A percentile compares a stretch with the other conserved stretches of the same genome.
Conservation (phyloP, 108 stramenopile species). For the Seminavis robusta region DNA sequence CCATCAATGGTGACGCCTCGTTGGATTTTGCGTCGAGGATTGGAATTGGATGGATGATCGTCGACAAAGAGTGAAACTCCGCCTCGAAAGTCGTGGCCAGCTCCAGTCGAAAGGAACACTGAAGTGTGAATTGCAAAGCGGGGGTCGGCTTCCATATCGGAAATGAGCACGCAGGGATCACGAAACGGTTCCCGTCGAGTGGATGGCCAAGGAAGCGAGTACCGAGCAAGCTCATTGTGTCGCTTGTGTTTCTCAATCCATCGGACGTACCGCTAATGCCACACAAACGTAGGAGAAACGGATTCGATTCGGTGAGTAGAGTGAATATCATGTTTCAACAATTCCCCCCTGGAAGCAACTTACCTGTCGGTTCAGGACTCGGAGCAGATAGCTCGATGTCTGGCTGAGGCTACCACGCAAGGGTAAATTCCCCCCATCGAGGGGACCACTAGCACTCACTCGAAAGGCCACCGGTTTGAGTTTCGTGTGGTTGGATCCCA, state of each 20-base stretch:
- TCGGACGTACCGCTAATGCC: too few species aligned
- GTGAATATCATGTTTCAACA: too few species aligned
- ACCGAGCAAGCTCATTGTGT: slow-evolving; percentile 26
- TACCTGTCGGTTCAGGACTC: slow-evolving; percentile 22
- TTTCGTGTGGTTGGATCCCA: slow-evolving; percentile 1
- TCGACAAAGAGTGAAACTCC: slow-evolving; percentile 39
- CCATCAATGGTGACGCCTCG: slow-evolving; percentile 39
- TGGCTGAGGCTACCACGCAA: neutral
- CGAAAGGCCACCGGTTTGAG: slow-evolving; percentile 47
- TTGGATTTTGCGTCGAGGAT: slow-evolving; percentile 20
- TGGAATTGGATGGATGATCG: slow-evolving; percentile 23
- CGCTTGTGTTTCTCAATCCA: slow-evolving; percentile 25
- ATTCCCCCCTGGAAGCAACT: too few species aligned
- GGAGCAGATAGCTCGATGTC: neutral
- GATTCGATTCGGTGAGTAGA: too few species aligned
- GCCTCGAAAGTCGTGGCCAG: slow-evolving; percentile 32
- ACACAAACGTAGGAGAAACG: too few species aligned
- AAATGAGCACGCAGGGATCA: slow-evolving; percentile 36
- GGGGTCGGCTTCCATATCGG: slow-evolving; percentile 41
- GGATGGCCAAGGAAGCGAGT: slow-evolving; percentile 35
- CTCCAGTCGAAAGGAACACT: slow-evolving; percentile 34
- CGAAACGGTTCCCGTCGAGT: slow-evolving; percentile 20
- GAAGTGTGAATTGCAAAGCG: slow-evolving; percentile 46
- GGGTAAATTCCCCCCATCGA: slow-evolving; percentile 28
- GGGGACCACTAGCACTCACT: slow-evolving; percentile 30